Evolutionary conservation across 2,329 filamentous ascomycete genomes (phyloP).

Genomic region (Fusarium haematococcum): DNA sequence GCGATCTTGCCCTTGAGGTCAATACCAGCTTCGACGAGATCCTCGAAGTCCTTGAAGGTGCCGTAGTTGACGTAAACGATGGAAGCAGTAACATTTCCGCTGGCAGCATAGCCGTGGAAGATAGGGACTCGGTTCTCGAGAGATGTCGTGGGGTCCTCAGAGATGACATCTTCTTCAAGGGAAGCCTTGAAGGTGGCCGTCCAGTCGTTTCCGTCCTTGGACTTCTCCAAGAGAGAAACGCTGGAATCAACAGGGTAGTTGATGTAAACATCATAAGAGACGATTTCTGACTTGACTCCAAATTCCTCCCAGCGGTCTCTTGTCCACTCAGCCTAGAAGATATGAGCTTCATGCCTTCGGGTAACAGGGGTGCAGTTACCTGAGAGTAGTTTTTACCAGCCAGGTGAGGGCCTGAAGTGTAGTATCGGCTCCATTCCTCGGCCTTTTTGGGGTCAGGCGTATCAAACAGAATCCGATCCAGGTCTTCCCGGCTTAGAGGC

Average conservation of each 20-base stretch:
- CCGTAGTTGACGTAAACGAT: conserved; percentile 95
- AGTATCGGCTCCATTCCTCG: conserved; percentile 81
- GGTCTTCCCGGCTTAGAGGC: conserved; percentile 57
- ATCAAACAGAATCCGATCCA: conserved; percentile 68
- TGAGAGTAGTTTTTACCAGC: conserved; percentile 83
- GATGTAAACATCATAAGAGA: conserved; percentile 80
- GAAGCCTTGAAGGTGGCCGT: conserved; percentile 81
- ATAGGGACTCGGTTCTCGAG: conserved; percentile 81
- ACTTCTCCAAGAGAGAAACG: conserved; percentile 70
- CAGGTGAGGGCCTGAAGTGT: conserved; percentile 80
- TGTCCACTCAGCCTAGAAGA: conserved; percentile 75
- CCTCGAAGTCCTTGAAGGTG: conserved; percentile 86
- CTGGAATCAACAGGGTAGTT: conserved; percentile 82
- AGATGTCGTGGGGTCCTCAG: conserved; percentile 83
- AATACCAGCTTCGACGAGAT: conserved; percentile 80
- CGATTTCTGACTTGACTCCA: conserved; percentile 73
- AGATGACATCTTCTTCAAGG: conserved; percentile 84
- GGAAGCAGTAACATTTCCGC: conserved; percentile 87
- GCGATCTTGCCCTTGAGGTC: conserved; percentile 87
- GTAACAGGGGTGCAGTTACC: conserved; percentile 46
- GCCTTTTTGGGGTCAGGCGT: conserved; percentile 69
- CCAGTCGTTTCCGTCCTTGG: conserved; percentile 56
- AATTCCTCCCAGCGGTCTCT: conserved; percentile 78
- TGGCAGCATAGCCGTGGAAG: conserved; percentile 95
- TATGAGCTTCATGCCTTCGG: conserved; percentile 11